Conservation (phyloP, 345 rosid species). For the Lumnitzera racemosa region DNA sequence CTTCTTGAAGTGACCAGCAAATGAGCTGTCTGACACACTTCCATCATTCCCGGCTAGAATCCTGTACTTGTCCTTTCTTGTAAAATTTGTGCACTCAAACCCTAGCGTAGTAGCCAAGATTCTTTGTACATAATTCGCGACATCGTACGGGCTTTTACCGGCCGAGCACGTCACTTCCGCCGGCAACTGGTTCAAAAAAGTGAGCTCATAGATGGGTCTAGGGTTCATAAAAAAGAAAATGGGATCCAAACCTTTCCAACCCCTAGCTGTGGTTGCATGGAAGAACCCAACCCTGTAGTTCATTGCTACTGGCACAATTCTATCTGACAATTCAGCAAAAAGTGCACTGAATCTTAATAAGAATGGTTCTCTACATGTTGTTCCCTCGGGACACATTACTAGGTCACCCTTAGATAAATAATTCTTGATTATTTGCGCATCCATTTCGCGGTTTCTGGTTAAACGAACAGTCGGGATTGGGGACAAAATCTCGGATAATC, state of each 20-base stretch:
- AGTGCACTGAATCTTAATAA: conserved; percentile 38
- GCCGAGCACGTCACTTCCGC: conserved; percentile 28
- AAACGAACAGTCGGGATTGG: conserved; percentile 80
- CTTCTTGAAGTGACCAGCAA: conserved; percentile 48
- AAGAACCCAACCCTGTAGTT: conserved; percentile 67
- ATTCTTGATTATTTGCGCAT: conserved; percentile 52
- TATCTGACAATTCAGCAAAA: conserved; percentile 35
- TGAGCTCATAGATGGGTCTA: conserved; percentile 32
- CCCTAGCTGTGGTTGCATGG: conserved; percentile 33
- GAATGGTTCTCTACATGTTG: conserved; percentile 43
- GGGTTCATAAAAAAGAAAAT: conserved; percentile 47
- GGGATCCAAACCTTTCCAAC: conserved; percentile 35
- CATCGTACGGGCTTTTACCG: conserved; percentile 50
- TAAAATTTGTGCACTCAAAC: conserved; percentile 37
- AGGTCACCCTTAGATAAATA: conserved; percentile 33
- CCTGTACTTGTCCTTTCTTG: conserved; percentile 48
- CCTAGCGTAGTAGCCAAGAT: conserved; percentile 32
- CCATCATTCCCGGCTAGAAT: conserved; percentile 81
- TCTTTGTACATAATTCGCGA: conserved; percentile 61
- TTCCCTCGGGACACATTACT: conserved; percentile 41
- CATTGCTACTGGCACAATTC: conserved; percentile 41
- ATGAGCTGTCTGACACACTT: conserved; percentile 48
- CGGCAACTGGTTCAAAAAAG: conserved; percentile 40
- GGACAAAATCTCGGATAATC: conserved; percentile 65
- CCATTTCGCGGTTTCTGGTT: conserved; percentile 58